These are phyloP conservation scores for Ascobolus immersus DNA, from an alignment of 495 filamentous ascomycete genomes.

Conservation along the genomic window DNA sequence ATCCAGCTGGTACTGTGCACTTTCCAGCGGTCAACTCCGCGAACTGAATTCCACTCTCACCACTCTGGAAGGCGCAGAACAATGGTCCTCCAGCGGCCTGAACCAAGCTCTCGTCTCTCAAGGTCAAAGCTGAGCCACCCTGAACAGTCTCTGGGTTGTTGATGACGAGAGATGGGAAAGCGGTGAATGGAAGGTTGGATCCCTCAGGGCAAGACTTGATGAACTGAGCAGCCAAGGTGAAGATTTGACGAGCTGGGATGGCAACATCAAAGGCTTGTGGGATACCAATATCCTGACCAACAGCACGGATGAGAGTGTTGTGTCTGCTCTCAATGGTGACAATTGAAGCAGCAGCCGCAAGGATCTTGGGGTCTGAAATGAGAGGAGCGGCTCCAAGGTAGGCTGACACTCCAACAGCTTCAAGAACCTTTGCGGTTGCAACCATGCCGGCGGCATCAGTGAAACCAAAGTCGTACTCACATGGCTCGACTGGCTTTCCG, in stretches of 20 bases:
- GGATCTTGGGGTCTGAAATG: conserved; percentile 25
- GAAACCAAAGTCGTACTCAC: conserved; percentile 37
- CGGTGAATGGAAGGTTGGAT: conserved; percentile 27
- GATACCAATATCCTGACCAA: conserved; percentile 22
- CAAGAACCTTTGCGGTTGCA: conserved; percentile 31
- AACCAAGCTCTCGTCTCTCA: conserved; percentile 19
- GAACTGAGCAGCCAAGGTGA: conserved; percentile 38
- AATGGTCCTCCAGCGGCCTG: conserved; percentile 19
- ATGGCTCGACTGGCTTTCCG: conserved; percentile 30
- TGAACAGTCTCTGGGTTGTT: conserved; percentile 20
- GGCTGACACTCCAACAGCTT: conserved; percentile 35
- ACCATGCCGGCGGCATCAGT: conserved; percentile 34
- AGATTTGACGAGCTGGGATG: conserved; percentile 30
- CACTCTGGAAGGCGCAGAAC: conserved; percentile 33
- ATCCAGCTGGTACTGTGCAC: conserved; percentile 24
- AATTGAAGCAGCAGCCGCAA: conserved; percentile 31
- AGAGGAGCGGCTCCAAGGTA: conserved; percentile 36
- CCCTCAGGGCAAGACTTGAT: conserved; percentile 32
- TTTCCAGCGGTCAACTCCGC: conserved; percentile 21
- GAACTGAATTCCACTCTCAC: conserved; percentile 29
- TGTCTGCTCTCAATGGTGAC: conserved; percentile 36
- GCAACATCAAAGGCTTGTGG: conserved; percentile 35
- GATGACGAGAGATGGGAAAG: conserved; percentile 32
- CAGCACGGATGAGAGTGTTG: conserved; percentile 32
- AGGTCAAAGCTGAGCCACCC: conserved; percentile 21